Conservation (phyloP, 2,329 filamentous ascomycete species). For the Talaromyces amestolkiae region DNA sequence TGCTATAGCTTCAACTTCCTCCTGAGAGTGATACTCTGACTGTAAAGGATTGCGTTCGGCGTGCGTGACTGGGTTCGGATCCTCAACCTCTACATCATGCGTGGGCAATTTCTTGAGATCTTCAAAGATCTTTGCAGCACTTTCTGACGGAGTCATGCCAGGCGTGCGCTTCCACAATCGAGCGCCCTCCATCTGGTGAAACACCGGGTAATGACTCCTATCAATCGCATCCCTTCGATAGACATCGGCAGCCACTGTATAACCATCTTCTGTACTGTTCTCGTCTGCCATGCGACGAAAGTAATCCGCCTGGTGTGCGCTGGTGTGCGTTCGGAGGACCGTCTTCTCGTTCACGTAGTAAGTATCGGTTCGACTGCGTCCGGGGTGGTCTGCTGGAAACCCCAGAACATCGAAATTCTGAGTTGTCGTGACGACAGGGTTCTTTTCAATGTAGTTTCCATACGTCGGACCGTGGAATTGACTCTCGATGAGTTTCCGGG, state of each 20-base stretch:
- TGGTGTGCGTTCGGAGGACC: slow-evolving; percentile 88
- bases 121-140: slow-evolving; percentile 61
- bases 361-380: slow-evolving; percentile 82
- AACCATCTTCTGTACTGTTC: slow-evolving; percentile 59
- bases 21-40: slow-evolving; percentile 63
- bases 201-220: slow-evolving; percentile 90
- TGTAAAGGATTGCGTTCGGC: slow-evolving; percentile 81
- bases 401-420: slow-evolving; percentile 98
- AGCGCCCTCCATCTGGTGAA: slow-evolving; percentile 98
- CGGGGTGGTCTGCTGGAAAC: slow-evolving; percentile 83
- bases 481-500: slow-evolving; percentile 86
- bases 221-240: slow-evolving; percentile 95
- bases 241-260: slow-evolving; percentile 89
- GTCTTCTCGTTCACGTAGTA: slow-evolving; percentile 89
- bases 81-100: slow-evolving; percentile 75
- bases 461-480: slow-evolving; percentile 73
- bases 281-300: slow-evolving; percentile 62
- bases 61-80: slow-evolving; percentile 76
- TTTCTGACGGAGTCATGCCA: slow-evolving; percentile 37
- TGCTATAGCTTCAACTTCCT: slow-evolving; percentile 78
- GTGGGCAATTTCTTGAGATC: slow-evolving; percentile 70
- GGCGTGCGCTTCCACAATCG: slow-evolving; percentile 74
- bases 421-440: slow-evolving; percentile 76
- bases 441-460: slow-evolving; percentile 72
- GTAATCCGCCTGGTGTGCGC: slow-evolving; percentile 85